These are phyloP conservation scores for Emmonsia crescens DNA, from an alignment of 2,329 filamentous ascomycete species.

Conservation along the genomic window DNA sequence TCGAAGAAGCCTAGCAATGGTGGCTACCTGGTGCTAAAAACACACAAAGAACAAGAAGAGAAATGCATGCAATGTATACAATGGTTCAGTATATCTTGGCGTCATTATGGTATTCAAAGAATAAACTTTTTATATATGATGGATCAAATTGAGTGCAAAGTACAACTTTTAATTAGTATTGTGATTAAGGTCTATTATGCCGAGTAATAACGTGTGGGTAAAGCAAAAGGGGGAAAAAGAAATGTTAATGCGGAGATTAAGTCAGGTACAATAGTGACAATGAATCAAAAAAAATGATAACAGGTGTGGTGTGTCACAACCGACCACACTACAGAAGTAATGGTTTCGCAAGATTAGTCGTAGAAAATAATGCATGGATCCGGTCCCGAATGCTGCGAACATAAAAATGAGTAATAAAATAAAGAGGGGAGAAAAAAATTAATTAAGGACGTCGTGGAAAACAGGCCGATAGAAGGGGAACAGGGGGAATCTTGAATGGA, in stretches of 20 bases:
- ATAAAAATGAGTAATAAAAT: background rate
- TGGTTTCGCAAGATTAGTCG: background rate
- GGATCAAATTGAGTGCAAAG: background rate
- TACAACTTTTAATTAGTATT: background rate
- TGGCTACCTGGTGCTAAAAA: background rate
- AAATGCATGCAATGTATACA: too few species aligned
- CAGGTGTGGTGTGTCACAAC: background rate
- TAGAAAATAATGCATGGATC: background rate
- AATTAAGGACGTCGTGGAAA: background rate
- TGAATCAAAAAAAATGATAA: background rate
- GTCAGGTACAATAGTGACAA: background rate
- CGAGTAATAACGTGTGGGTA: background rate
- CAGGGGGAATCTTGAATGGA: background rate
- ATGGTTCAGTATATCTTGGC: background rate
- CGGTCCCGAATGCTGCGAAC: background rate
- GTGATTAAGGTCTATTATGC: background rate
- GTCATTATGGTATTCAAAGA: background rate
- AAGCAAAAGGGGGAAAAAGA: background rate
- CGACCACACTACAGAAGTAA: background rate
- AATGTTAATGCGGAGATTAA: too few species aligned
- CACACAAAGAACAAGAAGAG: background rate
- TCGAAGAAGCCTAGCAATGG: background rate
- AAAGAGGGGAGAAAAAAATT: background rate
- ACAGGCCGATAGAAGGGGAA: background rate
- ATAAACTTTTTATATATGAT: background rate